Evolutionary conservation across 1,284 basidiomycete species (phyloP).

Genomic region (Hypsizygus ulmarius): DNA sequence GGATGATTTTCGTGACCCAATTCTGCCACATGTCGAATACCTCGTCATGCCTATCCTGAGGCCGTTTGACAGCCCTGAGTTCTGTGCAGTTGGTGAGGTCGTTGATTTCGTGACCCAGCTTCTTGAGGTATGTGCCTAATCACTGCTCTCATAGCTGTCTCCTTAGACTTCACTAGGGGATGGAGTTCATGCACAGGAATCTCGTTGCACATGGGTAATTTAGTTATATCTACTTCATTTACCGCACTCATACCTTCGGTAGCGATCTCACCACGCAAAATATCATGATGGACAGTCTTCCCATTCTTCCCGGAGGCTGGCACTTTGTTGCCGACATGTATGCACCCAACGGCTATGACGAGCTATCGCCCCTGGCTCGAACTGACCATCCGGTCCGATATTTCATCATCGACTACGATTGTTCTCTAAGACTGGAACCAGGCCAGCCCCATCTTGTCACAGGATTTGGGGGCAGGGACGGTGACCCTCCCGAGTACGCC

Average conservation of each 20-base stretch:
- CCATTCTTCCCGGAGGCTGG: conserved; percentile 28
- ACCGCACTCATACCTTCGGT: neutral
- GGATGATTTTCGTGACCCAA: conserved; percentile 25
- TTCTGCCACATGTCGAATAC: conserved; percentile 22
- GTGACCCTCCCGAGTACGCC: conserved; percentile 25
- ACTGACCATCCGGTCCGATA: conserved; percentile 29
- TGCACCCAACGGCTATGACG: conserved; percentile 24
- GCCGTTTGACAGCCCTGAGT: conserved; percentile 29
- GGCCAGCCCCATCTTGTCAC: conserved; percentile 19
- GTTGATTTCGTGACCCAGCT: conserved; percentile 31
- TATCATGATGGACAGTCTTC: conserved; percentile 31
- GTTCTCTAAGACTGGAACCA: conserved; percentile 22
- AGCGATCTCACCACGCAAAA: conserved; percentile 18
- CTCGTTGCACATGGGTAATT: conserved; percentile 31
- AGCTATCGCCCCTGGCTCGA: conserved; percentile 21
- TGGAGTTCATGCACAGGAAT: conserved; percentile 31
- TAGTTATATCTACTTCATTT: neutral
- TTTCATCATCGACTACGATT: conserved; percentile 30
- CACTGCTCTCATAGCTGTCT: neutral
- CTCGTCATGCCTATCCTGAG: conserved; percentile 30
- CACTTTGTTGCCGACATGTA: conserved; percentile 27
- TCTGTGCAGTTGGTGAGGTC: conserved; percentile 28
- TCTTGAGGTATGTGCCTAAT: conserved; percentile 24
- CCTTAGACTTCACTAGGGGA: conserved; percentile 20
- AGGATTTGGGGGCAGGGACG: conserved; percentile 26